These are phyloP conservation scores for Fragaria nilgerrensis DNA, from an alignment of 306 rosid genomes.

Conservation along the genomic window DNA sequence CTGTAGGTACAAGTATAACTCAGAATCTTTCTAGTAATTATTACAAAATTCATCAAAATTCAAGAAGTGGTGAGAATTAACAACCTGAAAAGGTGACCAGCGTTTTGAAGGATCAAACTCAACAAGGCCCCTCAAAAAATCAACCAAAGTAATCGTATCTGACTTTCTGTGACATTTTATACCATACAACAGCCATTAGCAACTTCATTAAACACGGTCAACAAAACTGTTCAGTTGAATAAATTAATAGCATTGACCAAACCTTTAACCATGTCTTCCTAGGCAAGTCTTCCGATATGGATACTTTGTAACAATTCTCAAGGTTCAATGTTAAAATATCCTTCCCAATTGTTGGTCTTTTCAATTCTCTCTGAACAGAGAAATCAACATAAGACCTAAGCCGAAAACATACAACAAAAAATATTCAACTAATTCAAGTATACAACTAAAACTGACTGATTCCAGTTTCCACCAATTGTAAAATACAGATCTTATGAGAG, in stretches of 20 bases:
- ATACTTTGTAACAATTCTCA: slow-evolving; percentile 78
- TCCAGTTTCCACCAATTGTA: neutral
- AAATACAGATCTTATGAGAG: slow-evolving; percentile 4
- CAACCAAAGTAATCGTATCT: slow-evolving; percentile 80
- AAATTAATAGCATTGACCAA: slow-evolving; percentile 23
- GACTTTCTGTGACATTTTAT: slow-evolving; percentile 64
- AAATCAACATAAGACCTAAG: slow-evolving; percentile 29
- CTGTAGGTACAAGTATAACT: slow-evolving; percentile 50
- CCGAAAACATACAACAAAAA: slow-evolving; percentile 1
- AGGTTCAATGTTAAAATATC: slow-evolving; percentile 92
- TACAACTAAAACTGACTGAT: neutral
- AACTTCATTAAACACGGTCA: slow-evolving; percentile 18
- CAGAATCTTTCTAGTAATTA: slow-evolving; percentile 27
- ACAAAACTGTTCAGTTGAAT: slow-evolving; percentile 1
- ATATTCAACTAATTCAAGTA: neutral
- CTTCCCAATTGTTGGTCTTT: slow-evolving; percentile 88
- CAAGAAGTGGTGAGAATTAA: slow-evolving; percentile 14
- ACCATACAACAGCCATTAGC: slow-evolving; percentile 33
- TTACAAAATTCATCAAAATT: slow-evolving; percentile 22
- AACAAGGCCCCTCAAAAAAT: slow-evolving; percentile 91
- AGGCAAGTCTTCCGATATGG: slow-evolving; percentile 85
- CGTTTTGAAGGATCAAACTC: slow-evolving; percentile 97
- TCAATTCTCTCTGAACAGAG: slow-evolving; percentile 78
- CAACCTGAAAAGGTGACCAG: slow-evolving; percentile 98
- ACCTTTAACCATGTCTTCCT: slow-evolving; percentile 89